These are phyloP conservation scores for Tolypocladium nubicola DNA, from an alignment of 2,329 filamentous ascomycete genomes.

Conservation along the genomic window DNA sequence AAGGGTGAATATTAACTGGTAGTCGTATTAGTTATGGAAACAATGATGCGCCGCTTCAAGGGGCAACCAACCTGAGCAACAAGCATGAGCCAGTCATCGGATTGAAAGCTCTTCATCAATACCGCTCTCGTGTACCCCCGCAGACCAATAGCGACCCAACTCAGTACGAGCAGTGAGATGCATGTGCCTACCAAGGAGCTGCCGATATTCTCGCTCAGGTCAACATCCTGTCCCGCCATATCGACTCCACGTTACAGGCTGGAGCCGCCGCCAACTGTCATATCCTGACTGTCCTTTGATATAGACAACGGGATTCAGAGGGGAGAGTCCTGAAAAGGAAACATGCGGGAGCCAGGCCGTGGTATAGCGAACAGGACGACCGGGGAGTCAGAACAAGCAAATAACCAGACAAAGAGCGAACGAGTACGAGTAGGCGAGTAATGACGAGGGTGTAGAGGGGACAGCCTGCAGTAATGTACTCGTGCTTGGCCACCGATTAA, in stretches of 20 bases:
- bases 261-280: background rate
- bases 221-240: constrained; percentile 21
- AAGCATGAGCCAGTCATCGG: constrained; percentile 46
- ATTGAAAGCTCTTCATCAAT: constrained; percentile 32
- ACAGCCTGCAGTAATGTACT: background rate
- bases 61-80: constrained; percentile 28
- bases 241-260: constrained; percentile 1
- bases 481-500: background rate
- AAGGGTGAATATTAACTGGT: constrained; percentile 32
- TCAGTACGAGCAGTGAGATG: constrained; percentile 25
- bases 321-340: background rate
- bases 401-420: background rate
- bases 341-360: background rate
- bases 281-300: background rate
- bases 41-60: background rate
- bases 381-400: background rate
- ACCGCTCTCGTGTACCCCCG: constrained; percentile 32
- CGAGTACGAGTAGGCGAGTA: background rate
- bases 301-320: background rate
- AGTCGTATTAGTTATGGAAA: background rate
- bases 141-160: constrained; percentile 30
- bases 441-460: background rate
- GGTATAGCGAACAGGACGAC: background rate
- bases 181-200: constrained; percentile 23
- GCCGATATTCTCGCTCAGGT: constrained; percentile 29